Evolutionary conservation across 2,329 filamentous ascomycete genomes (phyloP), one percentile per base, ranked within the genome.

Genomic region (Zasmidium citrigriseum): DNA sequence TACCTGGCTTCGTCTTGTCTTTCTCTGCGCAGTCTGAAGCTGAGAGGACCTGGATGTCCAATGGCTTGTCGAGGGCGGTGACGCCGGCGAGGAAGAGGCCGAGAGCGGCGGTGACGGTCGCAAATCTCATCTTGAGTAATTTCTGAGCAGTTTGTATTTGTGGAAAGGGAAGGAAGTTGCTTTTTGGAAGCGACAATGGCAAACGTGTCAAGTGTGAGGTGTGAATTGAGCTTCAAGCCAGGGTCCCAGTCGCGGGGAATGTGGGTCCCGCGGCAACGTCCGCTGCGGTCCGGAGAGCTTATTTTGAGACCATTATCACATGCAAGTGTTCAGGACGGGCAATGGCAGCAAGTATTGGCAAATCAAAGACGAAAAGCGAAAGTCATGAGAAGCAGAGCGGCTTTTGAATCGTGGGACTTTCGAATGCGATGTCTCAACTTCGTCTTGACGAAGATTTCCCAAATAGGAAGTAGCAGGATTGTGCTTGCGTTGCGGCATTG

Each of bases 41-140:
- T 59, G 86, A 82, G 52, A 87, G 89, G 66, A 90, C 86, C 65
- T 96, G 86, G 73, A 96, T 90, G 76, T 89, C 84, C 67, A 96
- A 85, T 58, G 78, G 75, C 67, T 88, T 84, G 59, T 81, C 75
- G 29, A 72, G 52, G 4, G 69, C 66, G 1, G 64, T 58, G 68
- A 76, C 77, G 59, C 76, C 73, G 51, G 84, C 81, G 63, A 85
- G 77, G 60, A 83, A 68, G 57, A 80, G 72, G 65, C 79, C 71
- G 61, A 84, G 68, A 63, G 78, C 65, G 56, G 78, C 69, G 57
- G 78, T 63, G 67, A 78, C 57, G 47, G 72, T 61, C 25, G 71
- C 64, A 68, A 80, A 62, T 69, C 76, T 79, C 80, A 82, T 82
- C 4, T 58, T 50, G 46, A 27, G 27, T 21, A 44, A 25, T 44